Evolutionary conservation across 2,329 filamentous ascomycete genomes (phyloP).

Genomic region (Nemania abortiva): DNA sequence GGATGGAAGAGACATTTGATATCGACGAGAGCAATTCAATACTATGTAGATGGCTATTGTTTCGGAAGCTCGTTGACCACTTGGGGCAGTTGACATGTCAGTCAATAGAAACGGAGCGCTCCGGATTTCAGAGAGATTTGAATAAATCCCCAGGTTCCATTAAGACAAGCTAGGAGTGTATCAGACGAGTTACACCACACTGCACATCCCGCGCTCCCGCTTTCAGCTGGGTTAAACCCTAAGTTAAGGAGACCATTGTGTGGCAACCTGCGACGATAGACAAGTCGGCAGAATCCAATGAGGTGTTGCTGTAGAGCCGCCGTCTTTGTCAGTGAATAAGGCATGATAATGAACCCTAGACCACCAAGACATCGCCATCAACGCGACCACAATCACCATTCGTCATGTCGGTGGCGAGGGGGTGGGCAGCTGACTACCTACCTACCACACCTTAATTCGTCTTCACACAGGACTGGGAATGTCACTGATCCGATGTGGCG

Average conservation of each 20-base stretch:
- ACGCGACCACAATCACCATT: slow-evolving; percentile 8
- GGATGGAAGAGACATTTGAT: background rate
- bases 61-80: background rate
- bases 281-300: slow-evolving; percentile 12
- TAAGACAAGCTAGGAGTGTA: slow-evolving; percentile 1
- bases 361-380: slow-evolving; percentile 9
- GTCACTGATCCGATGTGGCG: slow-evolving; percentile 17
- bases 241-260: slow-evolving; percentile 15
- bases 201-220: slow-evolving; percentile 28
- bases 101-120: background rate
- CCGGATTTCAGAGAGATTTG: background rate
- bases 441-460: slow-evolving; percentile 14
- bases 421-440: slow-evolving; percentile 21
- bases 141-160: slow-evolving; percentile 6
- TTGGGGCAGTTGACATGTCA: background rate
- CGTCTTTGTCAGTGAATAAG: slow-evolving; percentile 1
- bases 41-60: background rate
- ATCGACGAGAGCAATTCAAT: background rate
- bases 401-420: background rate
- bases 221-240: slow-evolving; percentile 26
- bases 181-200: slow-evolving; percentile 16
- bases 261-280: slow-evolving; percentile 9
- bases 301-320: slow-evolving; percentile 10
- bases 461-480: slow-evolving; percentile 9
- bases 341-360: slow-evolving; percentile 20